Percentiles rank a stretch among this genome's conserved stretches.
Evolutionary conservation across 306 rosid species (phyloP).

Genomic region (Gastrolobium villosum): DNA sequence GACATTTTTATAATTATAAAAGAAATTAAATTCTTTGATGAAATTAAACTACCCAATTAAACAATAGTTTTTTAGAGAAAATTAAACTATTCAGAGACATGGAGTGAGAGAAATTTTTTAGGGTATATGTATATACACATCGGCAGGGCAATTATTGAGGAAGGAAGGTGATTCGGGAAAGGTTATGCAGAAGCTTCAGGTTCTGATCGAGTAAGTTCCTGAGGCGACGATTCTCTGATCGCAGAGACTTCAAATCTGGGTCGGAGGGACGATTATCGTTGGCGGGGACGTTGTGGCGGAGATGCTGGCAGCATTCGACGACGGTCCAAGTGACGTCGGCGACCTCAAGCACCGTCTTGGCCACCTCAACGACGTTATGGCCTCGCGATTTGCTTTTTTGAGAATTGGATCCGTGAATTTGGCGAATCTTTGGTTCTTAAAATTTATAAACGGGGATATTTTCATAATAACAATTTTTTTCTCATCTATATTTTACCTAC

Average conservation of each 20-base stretch:
- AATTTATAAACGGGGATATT: neutral
- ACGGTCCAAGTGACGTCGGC: slow-evolving; percentile 95
- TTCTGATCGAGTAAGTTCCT: slow-evolving; percentile 77
- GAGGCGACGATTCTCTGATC: slow-evolving; percentile 82
- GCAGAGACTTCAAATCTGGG: slow-evolving; percentile 63
- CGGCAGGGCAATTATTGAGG: slow-evolving; percentile 81
- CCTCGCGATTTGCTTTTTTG: slow-evolving; percentile 50
- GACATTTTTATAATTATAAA: too few species aligned
- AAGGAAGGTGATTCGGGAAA: slow-evolving; percentile 75
- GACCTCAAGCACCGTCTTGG: slow-evolving; percentile 94
- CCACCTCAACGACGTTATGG: slow-evolving; percentile 71
- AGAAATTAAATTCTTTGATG: neutral
- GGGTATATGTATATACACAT: slow-evolving; percentile 54
- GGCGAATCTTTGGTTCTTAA: neutral
- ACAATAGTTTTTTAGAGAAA: neutral
- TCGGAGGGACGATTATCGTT: slow-evolving; percentile 45
- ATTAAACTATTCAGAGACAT: neutral
- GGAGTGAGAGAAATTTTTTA: neutral
- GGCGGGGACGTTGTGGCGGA: slow-evolving; percentile 46
- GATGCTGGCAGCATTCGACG: slow-evolving; percentile 73
- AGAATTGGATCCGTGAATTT: neutral
- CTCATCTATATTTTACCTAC: too few species aligned
- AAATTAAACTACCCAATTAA: neutral
- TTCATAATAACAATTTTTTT: too few species aligned
- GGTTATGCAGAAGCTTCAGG: slow-evolving; percentile 71